Conservation (phyloP, 106 monocot species). For the Iris macrosiphon region DNA sequence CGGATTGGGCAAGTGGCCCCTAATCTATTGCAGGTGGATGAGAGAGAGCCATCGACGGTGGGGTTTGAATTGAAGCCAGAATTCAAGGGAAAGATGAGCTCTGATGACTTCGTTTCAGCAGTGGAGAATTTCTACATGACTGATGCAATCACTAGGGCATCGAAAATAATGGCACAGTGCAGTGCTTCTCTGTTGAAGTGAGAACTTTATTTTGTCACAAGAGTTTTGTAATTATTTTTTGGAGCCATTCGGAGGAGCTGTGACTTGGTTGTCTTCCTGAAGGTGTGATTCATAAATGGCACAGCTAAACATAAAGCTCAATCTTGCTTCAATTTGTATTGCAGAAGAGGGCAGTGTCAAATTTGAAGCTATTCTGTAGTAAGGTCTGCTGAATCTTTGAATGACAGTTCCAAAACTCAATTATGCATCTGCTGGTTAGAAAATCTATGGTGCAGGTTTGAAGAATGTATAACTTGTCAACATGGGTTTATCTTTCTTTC, state of each 20-base stretch:
- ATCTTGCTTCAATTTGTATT: no score
- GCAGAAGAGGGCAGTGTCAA: no score
- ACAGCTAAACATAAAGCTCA: no score
- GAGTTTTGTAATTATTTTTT: not conserved
- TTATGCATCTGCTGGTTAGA: no score
- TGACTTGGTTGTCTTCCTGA: no score
- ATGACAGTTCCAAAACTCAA: no score
- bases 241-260: no score
- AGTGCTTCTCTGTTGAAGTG: conserved; percentile 66
- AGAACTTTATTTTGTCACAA: not conserved
- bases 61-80: conserved; percentile 54
- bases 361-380: no score
- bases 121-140: conserved; percentile 99
- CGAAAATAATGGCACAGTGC: conserved; percentile 99
- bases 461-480: no score
- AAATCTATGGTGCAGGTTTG: no score
- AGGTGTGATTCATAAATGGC: conserved; percentile 8
- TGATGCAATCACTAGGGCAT: conserved; percentile 87
- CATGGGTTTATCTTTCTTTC: no score
- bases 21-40: conserved; percentile 70
- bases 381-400: no score
- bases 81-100: conserved; percentile 30
- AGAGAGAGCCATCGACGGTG: conserved; percentile 54
- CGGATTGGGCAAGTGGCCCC: conserved; percentile 75
- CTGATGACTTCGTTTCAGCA: conserved; percentile 30